Evolutionary conservation across 345 rosid species (phyloP), one percentile per base, ranked within the genome.

Genomic region (Syzygium jambos): DNA sequence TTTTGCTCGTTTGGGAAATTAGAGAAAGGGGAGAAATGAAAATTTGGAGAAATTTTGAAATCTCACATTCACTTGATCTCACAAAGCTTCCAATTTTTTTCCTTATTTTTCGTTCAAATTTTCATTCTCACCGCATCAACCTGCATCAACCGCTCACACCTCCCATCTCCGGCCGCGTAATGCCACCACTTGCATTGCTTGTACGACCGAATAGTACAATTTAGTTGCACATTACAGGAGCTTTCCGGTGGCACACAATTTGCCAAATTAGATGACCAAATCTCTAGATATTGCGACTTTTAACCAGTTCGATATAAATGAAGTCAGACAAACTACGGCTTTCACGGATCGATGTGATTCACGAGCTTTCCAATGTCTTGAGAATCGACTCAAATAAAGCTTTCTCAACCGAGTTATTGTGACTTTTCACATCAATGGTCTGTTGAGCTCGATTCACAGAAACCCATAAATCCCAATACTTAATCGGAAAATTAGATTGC

Each of bases 401-500:
- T 34, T 68, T 34, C 23, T 9, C 0, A 0, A 68, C 4, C 10
- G 3, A 65, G 22, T 16, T 7, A 5, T 7, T 30, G 17, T 65
- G 78, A 65, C 8, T 30, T 30, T 68, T 68, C 46, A 4, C 12
- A 17, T 8, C 0, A 11, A 17, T 68, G 78, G 6, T 17, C 0
- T 0, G 1, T 34, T 19, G 1, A 16, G 9, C 25, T 68, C 2
- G 0, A 17, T 68, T 68, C 21, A 15, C 11, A 29, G 4, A 68
- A 17, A 68, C 6, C 25, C 6, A 68, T 6, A 4, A 8, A 34
- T 30, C 6, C 13, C 1, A 21, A 65, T 43, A 34, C 4, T 9
- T 2, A 17, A 30, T 17, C 0, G 4, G 13, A 8, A 57, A 34
- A 17, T 9, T 2, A 3, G 6, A 68, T 9, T 34, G 2, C 7